Percentiles rank a stretch among this genome's conserved stretches.
Evolutionary conservation across 2,329 filamentous ascomycete genomes (phyloP).

Genomic region (Aspergillus arachidicola): DNA sequence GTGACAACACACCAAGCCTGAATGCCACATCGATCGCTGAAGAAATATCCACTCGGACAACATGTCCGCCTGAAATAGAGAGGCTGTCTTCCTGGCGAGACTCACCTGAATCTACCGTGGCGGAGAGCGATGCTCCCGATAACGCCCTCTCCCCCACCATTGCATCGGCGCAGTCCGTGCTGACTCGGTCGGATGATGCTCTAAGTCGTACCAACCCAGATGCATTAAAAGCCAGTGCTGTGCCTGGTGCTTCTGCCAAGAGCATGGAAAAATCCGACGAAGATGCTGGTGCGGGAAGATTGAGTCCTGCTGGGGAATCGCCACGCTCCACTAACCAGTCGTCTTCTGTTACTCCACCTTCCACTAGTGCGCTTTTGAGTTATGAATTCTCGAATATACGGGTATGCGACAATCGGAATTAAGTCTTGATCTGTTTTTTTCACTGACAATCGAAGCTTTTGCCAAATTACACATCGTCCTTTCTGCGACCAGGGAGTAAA

Average conservation of each 20-base stretch:
- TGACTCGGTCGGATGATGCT: constrained; percentile 33
- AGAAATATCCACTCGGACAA: constrained; percentile 47
- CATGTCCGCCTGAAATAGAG: constrained; percentile 54
- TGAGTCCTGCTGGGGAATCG: constrained; percentile 38
- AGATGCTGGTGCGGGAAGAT: constrained; percentile 32
- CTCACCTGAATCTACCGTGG: constrained; percentile 29
- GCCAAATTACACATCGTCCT: constrained; percentile 81
- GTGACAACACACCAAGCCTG: constrained; percentile 46
- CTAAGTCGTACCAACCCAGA: constrained; percentile 27
- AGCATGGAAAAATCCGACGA: constrained; percentile 35
- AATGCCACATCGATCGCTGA: constrained; percentile 47
- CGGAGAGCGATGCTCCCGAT: constrained; percentile 29
- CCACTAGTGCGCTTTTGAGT: constrained; percentile 51
- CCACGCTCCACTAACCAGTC: constrained; percentile 29
- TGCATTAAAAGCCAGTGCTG: constrained; percentile 29
- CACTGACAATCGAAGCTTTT: constrained; percentile 59
- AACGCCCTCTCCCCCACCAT: constrained; percentile 30
- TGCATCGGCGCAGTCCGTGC: constrained; percentile 26
- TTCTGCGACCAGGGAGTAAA: constrained; percentile 80
- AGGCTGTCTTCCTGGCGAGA: constrained; percentile 37
- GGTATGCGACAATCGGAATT: constrained; percentile 40
- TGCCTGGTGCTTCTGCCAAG: constrained; percentile 21
- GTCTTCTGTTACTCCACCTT: constrained; percentile 36
- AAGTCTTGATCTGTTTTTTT: constrained; percentile 8
- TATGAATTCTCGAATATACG: constrained; percentile 59